These are phyloP conservation scores for Tetradesmus obliquus DNA, from an alignment of 139 green algal species.

Conservation along the genomic window DNA sequence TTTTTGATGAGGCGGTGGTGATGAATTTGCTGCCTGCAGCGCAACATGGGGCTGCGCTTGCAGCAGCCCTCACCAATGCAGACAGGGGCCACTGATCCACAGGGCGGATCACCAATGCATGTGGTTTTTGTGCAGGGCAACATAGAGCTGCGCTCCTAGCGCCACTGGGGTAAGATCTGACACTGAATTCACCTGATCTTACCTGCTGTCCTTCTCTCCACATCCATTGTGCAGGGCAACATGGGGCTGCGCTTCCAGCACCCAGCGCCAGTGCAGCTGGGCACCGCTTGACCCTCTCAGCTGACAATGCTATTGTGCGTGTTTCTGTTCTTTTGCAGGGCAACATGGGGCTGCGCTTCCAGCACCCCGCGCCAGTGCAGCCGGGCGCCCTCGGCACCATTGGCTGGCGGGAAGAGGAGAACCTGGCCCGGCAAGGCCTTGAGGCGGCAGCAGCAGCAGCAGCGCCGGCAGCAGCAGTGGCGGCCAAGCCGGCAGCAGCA, in stretches of 20 bases:
- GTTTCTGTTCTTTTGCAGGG: constrained; percentile 32
- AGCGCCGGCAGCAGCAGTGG: constrained; percentile 19
- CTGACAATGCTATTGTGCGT: background rate
- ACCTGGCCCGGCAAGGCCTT: constrained; percentile 55
- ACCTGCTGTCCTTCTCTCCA: background rate
- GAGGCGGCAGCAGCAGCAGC: constrained; percentile 37
- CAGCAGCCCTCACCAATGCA: background rate
- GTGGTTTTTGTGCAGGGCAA: too few relatives aligned
- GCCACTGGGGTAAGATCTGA: too few relatives aligned
- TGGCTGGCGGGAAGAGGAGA: constrained; percentile 79
- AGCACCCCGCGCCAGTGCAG: constrained; percentile 85
- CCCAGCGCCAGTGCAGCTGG: background rate
- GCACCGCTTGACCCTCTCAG: background rate
- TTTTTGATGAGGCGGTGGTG: background rate
- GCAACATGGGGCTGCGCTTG: constrained; percentile 14
- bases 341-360: constrained; percentile 80
- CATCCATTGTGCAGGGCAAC: constrained; percentile 42
- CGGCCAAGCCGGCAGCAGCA: background rate
- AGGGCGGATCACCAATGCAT: too few relatives aligned
- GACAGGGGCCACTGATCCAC: too few relatives aligned
- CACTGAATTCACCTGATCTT: too few relatives aligned
- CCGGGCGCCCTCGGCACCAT: constrained; percentile 65
- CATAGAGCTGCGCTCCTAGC: too few relatives aligned
- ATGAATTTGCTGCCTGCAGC: background rate
- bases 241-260: too few relatives aligned